phyloP scores from a whole-genome alignment of 2,329 filamentous ascomycete genomes.

The Trichoderma polysporum region DNA sequence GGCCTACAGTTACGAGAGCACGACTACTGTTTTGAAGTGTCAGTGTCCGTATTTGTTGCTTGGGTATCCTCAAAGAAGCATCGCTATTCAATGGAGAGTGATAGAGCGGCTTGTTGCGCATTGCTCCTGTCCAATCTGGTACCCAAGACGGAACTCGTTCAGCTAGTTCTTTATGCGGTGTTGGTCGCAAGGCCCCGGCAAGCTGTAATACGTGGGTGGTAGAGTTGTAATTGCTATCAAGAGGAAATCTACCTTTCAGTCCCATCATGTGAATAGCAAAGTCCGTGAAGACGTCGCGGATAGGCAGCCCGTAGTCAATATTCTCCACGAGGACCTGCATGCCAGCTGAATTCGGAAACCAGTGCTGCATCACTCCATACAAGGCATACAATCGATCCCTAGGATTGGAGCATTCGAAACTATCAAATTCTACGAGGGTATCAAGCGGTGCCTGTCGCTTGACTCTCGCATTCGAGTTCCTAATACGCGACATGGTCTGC shows the following conservation, averaged over 20 bases:
- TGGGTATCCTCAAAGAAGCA: not conserved
- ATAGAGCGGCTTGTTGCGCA: not conserved
- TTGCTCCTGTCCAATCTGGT: not conserved
- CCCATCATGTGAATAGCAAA: slow-evolving; percentile 6
- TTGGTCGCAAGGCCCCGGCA: not conserved
- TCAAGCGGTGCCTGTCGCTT: not conserved
- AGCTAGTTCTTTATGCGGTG: too few relatives aligned
- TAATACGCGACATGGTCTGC: not conserved
- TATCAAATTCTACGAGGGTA: not conserved
- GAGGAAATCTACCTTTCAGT: not conserved
- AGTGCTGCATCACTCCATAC: slow-evolving; percentile 3
- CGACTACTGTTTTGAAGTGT: not conserved
- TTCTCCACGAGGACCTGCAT: not conserved
- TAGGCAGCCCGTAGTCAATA: not conserved
- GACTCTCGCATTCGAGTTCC: not conserved
- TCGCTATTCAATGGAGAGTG: not conserved
- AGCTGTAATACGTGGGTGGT: slow-evolving; percentile 4
- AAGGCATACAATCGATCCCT: slow-evolving; percentile 1
- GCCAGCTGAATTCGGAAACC: not conserved
- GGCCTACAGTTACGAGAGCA: not conserved
- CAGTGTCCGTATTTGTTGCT: not conserved
- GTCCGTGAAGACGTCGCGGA: not conserved
- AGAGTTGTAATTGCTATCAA: not conserved
- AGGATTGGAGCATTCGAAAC: not conserved
- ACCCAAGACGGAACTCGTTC: not conserved